Percentiles rank a stretch among this genome's conserved stretches.
Conservation (phyloP, 306 rosid genomes). For the Acacia confusa region DNA sequence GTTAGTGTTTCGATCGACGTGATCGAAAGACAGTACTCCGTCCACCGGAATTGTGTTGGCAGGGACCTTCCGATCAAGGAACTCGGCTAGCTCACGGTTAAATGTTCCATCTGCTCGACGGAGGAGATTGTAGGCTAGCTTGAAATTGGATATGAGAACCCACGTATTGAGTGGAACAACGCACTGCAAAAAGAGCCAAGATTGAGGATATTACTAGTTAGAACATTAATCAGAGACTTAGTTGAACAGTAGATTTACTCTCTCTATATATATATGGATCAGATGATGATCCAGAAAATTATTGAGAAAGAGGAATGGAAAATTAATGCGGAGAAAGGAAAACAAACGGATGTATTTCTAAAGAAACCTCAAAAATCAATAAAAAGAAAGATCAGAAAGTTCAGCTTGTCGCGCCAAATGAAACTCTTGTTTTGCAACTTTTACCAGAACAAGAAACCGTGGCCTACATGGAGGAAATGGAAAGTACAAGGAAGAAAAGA, state of each 20-base stretch:
- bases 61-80: slow-evolving; percentile 60
- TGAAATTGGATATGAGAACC: slow-evolving; percentile 79
- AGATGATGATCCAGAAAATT: background rate
- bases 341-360: background rate
- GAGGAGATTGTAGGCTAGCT: slow-evolving; percentile 73
- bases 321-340: slow-evolving; percentile 2
- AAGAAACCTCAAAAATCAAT: slow-evolving; percentile 26
- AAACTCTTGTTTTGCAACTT: slow-evolving; percentile 35
- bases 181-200: slow-evolving; percentile 36
- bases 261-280: background rate
- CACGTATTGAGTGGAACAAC: slow-evolving; percentile 78
- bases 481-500: slow-evolving; percentile 35
- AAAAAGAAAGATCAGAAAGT: slow-evolving; percentile 22
- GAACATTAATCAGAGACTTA: slow-evolving; percentile 1
- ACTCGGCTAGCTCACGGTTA: slow-evolving; percentile 77
- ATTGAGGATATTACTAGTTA: slow-evolving; percentile 11
- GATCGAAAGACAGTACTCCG: slow-evolving; percentile 63
- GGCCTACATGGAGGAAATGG: slow-evolving; percentile 41
- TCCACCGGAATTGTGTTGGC: slow-evolving; percentile 58
- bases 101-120: slow-evolving; percentile 78
- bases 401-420: slow-evolving; percentile 36
- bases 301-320: slow-evolving; percentile 13
- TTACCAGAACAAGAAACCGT: slow-evolving; percentile 54
- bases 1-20: slow-evolving; percentile 49
- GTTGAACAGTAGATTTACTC: background rate